These are phyloP conservation scores for Ustulina deusta DNA, from an alignment of 2,329 filamentous ascomycete species.

Conservation along the genomic window DNA sequence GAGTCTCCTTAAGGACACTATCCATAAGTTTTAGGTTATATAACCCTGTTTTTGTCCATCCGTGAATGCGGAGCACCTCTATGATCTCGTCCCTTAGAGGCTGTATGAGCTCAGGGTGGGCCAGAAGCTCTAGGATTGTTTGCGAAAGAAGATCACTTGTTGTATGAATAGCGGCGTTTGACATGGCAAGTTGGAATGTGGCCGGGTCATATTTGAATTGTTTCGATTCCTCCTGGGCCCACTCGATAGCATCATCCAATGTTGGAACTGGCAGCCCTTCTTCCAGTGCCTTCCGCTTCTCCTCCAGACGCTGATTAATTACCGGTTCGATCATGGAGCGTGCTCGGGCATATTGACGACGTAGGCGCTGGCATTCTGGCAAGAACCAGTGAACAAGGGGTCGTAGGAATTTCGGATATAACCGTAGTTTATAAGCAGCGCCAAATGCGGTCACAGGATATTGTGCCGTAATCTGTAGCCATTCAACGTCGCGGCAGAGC, in stretches of 20 bases:
- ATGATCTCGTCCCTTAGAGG: constrained; percentile 21
- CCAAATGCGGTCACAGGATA: not conserved
- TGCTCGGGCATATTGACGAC: constrained; percentile 1
- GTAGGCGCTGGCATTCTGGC: constrained; percentile 13
- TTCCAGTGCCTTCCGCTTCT: constrained; percentile 11
- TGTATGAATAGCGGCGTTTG: constrained; percentile 28
- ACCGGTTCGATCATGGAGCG: constrained; percentile 14
- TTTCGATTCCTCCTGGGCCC: constrained; percentile 19
- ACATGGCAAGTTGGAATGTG: constrained; percentile 20
- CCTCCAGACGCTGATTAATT: constrained; percentile 18
- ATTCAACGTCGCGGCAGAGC: constrained; percentile 26
- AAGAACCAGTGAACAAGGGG: constrained; percentile 34
- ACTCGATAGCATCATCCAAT: constrained; percentile 30
- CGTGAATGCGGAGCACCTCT: constrained; percentile 18
- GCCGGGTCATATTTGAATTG: constrained; percentile 15
- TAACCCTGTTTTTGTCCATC: constrained; percentile 19
- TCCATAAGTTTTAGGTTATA: constrained; percentile 33
- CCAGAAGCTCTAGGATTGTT: constrained; percentile 21
- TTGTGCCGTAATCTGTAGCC: constrained; percentile 19
- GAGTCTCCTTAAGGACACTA: constrained; percentile 35
- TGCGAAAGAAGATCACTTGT: constrained; percentile 26
- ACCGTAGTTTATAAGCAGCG: constrained; percentile 7
- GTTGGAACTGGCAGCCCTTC: not conserved
- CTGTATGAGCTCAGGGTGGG: constrained; percentile 19
- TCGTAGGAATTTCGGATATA: constrained; percentile 12